Percentiles rank a stretch among this genome's conserved stretches.
Conservation (phyloP, 139 green algal species). For the Edaphochlamys debaryana region DNA sequence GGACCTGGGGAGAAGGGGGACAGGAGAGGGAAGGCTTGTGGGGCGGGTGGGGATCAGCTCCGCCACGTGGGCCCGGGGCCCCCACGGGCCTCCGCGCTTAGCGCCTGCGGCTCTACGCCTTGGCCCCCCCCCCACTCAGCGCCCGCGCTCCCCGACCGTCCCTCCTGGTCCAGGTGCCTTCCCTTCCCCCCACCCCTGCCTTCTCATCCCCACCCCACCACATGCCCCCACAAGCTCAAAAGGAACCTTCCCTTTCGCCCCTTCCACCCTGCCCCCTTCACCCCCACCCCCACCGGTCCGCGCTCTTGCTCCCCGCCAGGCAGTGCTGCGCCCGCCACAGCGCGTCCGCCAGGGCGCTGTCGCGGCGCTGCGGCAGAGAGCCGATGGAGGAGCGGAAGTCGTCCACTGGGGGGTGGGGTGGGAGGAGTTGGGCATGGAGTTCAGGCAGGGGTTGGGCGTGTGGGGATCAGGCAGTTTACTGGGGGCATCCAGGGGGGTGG, state of each 20-base stretch:
- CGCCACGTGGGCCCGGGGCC: too few species aligned
- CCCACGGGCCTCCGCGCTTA: not conserved
- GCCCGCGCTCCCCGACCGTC: not conserved
- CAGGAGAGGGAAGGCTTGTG: too few species aligned
- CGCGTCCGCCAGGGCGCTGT: not conserved
- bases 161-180: too few species aligned
- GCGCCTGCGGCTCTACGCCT: not conserved
- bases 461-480: too few species aligned
- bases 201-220: not conserved
- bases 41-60: too few species aligned
- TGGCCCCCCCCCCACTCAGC: not conserved
- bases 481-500: too few species aligned
- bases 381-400: not conserved
- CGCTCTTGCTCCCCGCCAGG: not conserved
- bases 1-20: too few species aligned
- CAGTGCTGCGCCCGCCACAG: slow-evolving; percentile 30
- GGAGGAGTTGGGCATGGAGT: not conserved
- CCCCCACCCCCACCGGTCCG: not conserved
- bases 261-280: not conserved
- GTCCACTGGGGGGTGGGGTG: not conserved
- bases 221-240: not conserved
- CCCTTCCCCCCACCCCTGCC: not conserved
- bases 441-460: too few species aligned
- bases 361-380: not conserved
- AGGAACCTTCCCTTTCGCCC: not conserved